These are phyloP conservation scores for Kockovaella imperatae DNA, from an alignment of 768 basidiomycete species.

Conservation along the genomic window DNA sequence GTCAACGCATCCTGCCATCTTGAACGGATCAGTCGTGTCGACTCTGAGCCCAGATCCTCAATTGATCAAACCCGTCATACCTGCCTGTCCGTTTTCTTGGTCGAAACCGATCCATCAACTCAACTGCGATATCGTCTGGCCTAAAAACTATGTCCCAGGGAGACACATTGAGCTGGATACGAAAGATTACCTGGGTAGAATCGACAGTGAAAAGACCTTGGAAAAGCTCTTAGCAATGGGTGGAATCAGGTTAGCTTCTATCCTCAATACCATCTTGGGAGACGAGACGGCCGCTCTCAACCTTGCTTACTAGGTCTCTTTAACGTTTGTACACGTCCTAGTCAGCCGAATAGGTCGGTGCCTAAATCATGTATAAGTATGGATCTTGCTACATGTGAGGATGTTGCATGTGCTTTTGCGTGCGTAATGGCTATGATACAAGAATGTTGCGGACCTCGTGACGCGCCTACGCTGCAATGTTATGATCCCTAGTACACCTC, in stretches of 20 bases:
- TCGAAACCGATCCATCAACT: slow-evolving; percentile 61
- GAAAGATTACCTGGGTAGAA: slow-evolving; percentile 63
- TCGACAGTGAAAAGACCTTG: slow-evolving; percentile 61
- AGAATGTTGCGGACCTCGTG: no score
- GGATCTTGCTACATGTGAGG: no score
- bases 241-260: slow-evolving; percentile 72
- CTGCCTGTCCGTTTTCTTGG: slow-evolving; percentile 73
- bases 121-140: slow-evolving; percentile 79
- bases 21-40: slow-evolving; percentile 1
- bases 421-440: no score
- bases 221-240: slow-evolving; percentile 76
- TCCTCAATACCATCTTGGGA: slow-evolving; percentile 66
- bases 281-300: no score
- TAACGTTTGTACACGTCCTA: no score
- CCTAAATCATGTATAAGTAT: no score
- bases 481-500: slow-evolving; percentile 22
- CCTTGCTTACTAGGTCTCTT: no score
- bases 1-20: slow-evolving; percentile 2
- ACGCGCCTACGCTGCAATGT: no score
- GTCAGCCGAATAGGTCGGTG: no score
- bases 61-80: slow-evolving; percentile 10
- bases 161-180: slow-evolving; percentile 66
- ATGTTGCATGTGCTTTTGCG: no score
- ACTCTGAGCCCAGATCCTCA: neutral
- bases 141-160: slow-evolving; percentile 58